phyloP scores from a whole-genome alignment of 2,329 filamentous ascomycete genomes.

The Cercospora beticola region DNA sequence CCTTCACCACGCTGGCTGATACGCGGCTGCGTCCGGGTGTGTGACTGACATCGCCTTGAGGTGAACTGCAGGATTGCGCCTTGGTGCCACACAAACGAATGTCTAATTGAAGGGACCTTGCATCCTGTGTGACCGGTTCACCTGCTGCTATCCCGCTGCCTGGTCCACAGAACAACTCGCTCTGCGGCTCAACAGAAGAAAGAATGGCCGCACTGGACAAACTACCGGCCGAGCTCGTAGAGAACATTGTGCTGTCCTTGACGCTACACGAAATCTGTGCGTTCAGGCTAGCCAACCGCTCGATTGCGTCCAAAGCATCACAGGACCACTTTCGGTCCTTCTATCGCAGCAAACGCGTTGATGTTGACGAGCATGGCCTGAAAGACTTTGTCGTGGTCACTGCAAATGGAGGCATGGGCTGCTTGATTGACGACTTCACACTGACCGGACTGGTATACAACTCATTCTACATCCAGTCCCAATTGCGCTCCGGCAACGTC shows the following conservation, averaged over 20 bases:
- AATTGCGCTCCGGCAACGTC: not conserved
- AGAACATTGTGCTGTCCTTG: not conserved
- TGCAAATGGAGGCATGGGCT: slow-evolving; percentile 5
- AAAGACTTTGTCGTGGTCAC: slow-evolving; percentile 9
- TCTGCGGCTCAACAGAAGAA: not conserved
- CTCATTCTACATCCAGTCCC: not conserved
- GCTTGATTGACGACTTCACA: slow-evolving; percentile 7
- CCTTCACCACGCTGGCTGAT: not conserved
- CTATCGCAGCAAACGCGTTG: slow-evolving; percentile 11
- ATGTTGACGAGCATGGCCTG: slow-evolving; percentile 5
- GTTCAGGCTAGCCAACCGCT: slow-evolving; percentile 10
- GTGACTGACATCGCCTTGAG: not conserved
- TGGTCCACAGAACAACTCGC: not conserved
- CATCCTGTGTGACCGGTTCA: not conserved
- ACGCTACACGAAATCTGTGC: slow-evolving; percentile 11
- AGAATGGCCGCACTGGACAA: slow-evolving; percentile 6
- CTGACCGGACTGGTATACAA: slow-evolving; percentile 7
- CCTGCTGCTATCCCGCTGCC: not conserved
- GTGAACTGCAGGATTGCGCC: not conserved
- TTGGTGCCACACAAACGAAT: not conserved
- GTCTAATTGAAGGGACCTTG: not conserved
- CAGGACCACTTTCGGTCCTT: slow-evolving; percentile 14
- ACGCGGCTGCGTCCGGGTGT: not conserved
- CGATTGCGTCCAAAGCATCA: slow-evolving; percentile 10
- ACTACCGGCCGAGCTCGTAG: slow-evolving; percentile 58